phyloP scores from a whole-genome alignment of 2,329 filamentous ascomycete genomes.

The Sporothrix globosa region DNA sequence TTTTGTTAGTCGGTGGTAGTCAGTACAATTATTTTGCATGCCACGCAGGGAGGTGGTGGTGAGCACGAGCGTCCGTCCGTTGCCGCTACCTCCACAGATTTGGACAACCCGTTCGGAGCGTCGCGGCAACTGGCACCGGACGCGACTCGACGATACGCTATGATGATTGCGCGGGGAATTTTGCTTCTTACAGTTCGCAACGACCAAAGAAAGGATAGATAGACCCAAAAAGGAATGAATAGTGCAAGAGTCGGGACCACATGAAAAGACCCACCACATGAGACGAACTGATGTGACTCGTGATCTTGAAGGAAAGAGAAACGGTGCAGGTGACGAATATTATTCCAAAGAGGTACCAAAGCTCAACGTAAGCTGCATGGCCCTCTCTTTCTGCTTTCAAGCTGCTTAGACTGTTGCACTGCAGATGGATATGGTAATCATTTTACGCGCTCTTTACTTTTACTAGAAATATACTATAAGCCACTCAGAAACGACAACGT shows the following conservation, averaged over 20 bases:
- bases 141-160: constrained; percentile 8
- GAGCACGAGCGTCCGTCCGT: constrained; percentile 6
- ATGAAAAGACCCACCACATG: constrained; percentile 3
- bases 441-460: background rate
- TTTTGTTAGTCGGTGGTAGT: constrained; percentile 13
- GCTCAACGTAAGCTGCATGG: background rate
- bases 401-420: background rate
- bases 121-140: background rate
- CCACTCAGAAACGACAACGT: background rate
- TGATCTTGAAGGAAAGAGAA: background rate
- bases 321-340: background rate
- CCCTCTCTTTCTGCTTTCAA: background rate
- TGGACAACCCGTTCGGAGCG: constrained; percentile 19
- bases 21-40: constrained; percentile 5
- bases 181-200: constrained; percentile 29
- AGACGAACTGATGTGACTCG: background rate
- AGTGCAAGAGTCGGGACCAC: constrained; percentile 26
- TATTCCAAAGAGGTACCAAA: background rate
- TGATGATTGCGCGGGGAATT: constrained; percentile 21
- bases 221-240: constrained; percentile 32
- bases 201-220: constrained; percentile 33
- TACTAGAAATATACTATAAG: background rate
- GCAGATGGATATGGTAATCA: constrained; percentile 3
- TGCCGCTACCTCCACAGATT: constrained; percentile 13
- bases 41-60: background rate